Evolutionary conservation across 2,329 filamentous ascomycete genomes (phyloP), one percentile per base, ranked within the genome.

Genomic region (Shiraia bambusicola): DNA sequence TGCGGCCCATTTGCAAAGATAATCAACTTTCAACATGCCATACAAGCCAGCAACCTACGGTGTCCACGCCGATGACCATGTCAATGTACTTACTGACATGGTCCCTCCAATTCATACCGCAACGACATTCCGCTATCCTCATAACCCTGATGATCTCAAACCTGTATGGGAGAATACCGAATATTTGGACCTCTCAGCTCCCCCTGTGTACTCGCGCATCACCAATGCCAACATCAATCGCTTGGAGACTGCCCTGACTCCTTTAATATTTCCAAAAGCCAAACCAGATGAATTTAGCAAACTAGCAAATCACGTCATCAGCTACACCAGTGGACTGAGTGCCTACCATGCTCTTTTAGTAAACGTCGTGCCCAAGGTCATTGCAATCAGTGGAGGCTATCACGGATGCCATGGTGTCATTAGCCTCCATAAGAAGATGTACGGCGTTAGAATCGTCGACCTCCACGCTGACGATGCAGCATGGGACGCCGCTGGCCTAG

Each of bases 371-470:
- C 93, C 93, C 1, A 82, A 82, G 56, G 83, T 85, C 44, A 82
- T 97, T 41, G 86, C 89, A 54, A 89, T 97, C 52, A 84, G 84
- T 27, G 83, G 79, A 12, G 91, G 90, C 29, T 98, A 97, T 72
- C 93, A 97, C 72, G 93, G 93, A 57, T 95, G 88, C 70, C 89
- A 95, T 68, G 89, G 88, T 47, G 87, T 95, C 22, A 80, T 96
- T 56, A 70, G 70, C 24, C 72, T 97, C 40, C 77, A 94, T 52
- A 70, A 78, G 45, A 87, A 88, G 50, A 80, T 96, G 35, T 88
- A 84, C 17, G 86, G 86, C 0, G 79, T 95, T 17, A 70, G 84
- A 63, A 79, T 85, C 52, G 76, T 96, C 2, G 78, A 83, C 15
- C 78, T 97, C 5, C 70, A 72, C 47, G 71, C 73, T 28, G 47